These are phyloP conservation scores for Pythium pyrilobum DNA, from an alignment of 352 stramenopile species.

Conservation along the genomic window DNA sequence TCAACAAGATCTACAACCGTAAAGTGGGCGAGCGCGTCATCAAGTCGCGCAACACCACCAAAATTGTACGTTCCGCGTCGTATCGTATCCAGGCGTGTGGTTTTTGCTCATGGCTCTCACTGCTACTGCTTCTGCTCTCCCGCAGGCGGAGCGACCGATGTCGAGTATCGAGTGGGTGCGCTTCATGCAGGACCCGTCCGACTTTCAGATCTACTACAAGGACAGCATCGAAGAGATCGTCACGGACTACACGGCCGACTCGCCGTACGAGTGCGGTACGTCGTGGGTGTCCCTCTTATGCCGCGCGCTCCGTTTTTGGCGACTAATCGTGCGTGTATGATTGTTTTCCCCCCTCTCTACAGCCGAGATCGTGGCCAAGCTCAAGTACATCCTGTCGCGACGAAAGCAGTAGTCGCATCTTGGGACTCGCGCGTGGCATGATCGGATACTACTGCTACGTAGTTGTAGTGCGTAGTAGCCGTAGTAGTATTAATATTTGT, in stretches of 20 bases:
- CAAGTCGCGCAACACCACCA: slow-evolving; percentile 84
- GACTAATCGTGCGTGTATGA: no score
- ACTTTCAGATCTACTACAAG: slow-evolving; percentile 89
- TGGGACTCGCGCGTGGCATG: not conserved
- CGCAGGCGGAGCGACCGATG: slow-evolving; percentile 79
- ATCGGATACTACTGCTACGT: no score
- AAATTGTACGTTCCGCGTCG: slow-evolving; percentile 62
- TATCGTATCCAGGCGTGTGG: not conserved
- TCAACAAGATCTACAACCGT: slow-evolving; percentile 89
- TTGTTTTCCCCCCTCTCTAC: not conserved
- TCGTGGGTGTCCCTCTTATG: slow-evolving; percentile 15
- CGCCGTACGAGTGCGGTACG: slow-evolving; percentile 85
- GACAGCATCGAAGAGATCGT: slow-evolving; percentile 86
- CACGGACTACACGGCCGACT: slow-evolving; percentile 86
- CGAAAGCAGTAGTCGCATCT: slow-evolving; percentile 40
- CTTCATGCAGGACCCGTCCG: slow-evolving; percentile 80
- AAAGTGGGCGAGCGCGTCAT: slow-evolving; percentile 88
- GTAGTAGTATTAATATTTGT: no score
- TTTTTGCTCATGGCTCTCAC: not conserved
- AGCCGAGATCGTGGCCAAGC: slow-evolving; percentile 88
- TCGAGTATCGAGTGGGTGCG: slow-evolving; percentile 82
- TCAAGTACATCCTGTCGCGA: slow-evolving; percentile 88
- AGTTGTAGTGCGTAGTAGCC: no score
- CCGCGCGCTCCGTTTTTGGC: no score
- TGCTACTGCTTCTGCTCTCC: not conserved